Evolutionary conservation across 805 yeast genomes (phyloP), one percentile per base, ranked within the genome.

Genomic region (Metschnikowia amazonensis): DNA sequence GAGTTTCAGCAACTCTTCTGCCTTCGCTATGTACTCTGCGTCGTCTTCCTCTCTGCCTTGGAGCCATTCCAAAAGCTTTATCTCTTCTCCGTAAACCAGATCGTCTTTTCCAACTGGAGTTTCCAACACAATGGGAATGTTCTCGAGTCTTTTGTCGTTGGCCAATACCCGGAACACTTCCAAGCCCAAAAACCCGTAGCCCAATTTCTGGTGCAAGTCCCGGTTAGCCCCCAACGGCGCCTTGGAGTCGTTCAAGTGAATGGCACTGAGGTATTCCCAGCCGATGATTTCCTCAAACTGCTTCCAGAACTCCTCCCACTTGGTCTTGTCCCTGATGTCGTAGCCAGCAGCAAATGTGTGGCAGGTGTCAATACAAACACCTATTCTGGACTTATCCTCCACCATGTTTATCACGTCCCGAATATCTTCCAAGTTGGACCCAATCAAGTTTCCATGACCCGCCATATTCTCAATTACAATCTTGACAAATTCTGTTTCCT

Each of bases 381-480:
- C 98, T n/a, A 94, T 83, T 46, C 99, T 74, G 1, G 67, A 60
- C 63, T 90, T 90, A 59, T 89, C 79, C 1, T 89, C 85, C n/a
- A 94, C 78, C 72, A 80, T 59, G 30, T 79, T 84, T 36, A 94
- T 88, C 13, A 94, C 90, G 18, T 76, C 77, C 24, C 75, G 70
- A 39, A 94, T 71, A 59, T 94, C 98, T 52, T 85, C 80, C 24
- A 92, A 66, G 34, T 77, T 72, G 3, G 92, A 83, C 1, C 98
- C 99, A 34, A 94, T 84, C 49, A 92, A 75, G 50, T 86, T 84
- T 2, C 96, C 97, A 56, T 89, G 95, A 8, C 99, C 99, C 1
- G 99, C 97, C 99, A 94, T 94, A 60, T 92, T 94, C 60, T 94
- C 99, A 48, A 94, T 74, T 10, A 94, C 95, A 36, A 94, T 82